Conservation (phyloP, 495 filamentous ascomycete genomes). For the Penicillium canescens region DNA sequence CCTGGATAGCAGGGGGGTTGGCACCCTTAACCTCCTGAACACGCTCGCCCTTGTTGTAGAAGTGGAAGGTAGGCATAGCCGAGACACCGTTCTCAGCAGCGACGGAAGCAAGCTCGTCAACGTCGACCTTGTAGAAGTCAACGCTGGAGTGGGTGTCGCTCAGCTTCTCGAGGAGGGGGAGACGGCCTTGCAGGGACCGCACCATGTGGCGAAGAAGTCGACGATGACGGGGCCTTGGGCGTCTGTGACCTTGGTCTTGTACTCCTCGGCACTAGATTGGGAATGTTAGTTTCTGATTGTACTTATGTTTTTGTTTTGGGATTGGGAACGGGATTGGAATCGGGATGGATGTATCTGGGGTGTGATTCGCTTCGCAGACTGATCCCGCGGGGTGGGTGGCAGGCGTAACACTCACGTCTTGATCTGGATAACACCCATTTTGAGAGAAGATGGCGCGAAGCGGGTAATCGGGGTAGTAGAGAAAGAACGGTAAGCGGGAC, state of each 20-base stretch:
- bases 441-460: slow-evolving; percentile 51
- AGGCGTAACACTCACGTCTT: slow-evolving; percentile 29
- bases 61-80: slow-evolving; percentile 92
- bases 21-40: slow-evolving; percentile 78
- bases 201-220: slow-evolving; percentile 91
- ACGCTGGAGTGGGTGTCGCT: slow-evolving; percentile 54
- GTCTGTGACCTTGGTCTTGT: slow-evolving; percentile 40
- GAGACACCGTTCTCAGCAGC: slow-evolving; percentile 79
- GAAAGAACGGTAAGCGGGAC: slow-evolving; percentile 27
- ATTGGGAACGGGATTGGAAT: not conserved
- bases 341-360: slow-evolving; percentile 1
- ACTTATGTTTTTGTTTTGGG: not conserved
- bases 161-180: slow-evolving; percentile 67
- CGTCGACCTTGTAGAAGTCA: slow-evolving; percentile 90
- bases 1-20: slow-evolving; percentile 63
- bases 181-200: slow-evolving; percentile 92
- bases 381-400: not conserved
- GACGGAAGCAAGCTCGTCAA: slow-evolving; percentile 77
- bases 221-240: slow-evolving; percentile 62
- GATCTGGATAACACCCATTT: slow-evolving; percentile 48
- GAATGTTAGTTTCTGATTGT: not conserved
- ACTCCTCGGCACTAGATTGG: slow-evolving; percentile 57
- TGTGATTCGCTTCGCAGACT: not conserved
- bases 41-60: slow-evolving; percentile 78
- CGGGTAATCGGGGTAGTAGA: slow-evolving; percentile 30